Evolutionary conservation across 2,329 filamentous ascomycete genomes (phyloP), one percentile per base, ranked within the genome.

Genomic region (Purpureocillium takamizusanense): DNA sequence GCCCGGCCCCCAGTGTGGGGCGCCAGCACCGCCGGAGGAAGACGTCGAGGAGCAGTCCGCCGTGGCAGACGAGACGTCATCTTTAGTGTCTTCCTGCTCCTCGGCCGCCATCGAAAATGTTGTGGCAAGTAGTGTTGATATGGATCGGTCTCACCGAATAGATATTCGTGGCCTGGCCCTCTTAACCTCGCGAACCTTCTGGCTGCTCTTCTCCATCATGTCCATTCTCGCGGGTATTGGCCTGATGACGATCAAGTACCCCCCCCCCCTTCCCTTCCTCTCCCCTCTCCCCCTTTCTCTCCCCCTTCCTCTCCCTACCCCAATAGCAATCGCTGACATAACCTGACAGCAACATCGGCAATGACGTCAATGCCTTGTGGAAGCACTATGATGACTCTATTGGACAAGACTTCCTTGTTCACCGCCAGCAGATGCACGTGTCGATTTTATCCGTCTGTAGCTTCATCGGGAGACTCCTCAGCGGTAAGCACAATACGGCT

Each of bases 201-300:
- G 89, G 88, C 84, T 94, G 53, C 65, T 94, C 21, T 97, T 94
- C 60, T 61, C 75, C 41, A 79, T 95, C 48, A 86, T 98, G 74
- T 88, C 82, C 30, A 75, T 95, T n/a, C 69, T 97, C 45, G 87
- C 88, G 5, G 92, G 92, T 37, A 84, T 95, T 51, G 92, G 92
- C 10, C 67, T 98, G 47, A 98, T 98, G 92, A 97, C 90, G 1
- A 98, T 98, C 64, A 98, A 98, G 88, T 94, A 71, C 12, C 11
- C 5, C n/a, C 17, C 27, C 17, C 27, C 13, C 9, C 17, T 17
- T 31, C 13, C 9, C 17, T 17, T 31, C 11, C 5, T 10, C 17
- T 18, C 17, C 27, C 13, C 9, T 21, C 16, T 31, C n/a, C n/a
- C n/a, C n/a, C n/a, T n/a, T n/a, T n/a, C n/a, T n/a, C n/a, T n/a